phyloP scores from a whole-genome alignment of 495 filamentous ascomycete species.

The Sordaria brevicollis region DNA sequence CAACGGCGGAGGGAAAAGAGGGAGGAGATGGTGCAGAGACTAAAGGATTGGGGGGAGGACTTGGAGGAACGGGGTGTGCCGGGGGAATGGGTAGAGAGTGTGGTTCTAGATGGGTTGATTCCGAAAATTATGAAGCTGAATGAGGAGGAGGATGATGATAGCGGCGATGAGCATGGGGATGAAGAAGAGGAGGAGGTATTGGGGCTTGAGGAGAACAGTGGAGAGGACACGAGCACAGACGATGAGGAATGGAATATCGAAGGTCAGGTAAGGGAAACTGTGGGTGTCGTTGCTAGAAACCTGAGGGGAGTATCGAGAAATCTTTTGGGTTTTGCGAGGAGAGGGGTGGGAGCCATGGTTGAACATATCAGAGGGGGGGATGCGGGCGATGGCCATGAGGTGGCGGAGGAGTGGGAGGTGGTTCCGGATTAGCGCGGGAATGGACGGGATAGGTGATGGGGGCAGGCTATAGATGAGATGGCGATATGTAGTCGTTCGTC shows the following conservation, averaged over 20 bases:
- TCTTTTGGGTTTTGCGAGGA: background rate
- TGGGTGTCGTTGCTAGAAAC: background rate
- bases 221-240: background rate
- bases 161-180: background rate
- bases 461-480: background rate
- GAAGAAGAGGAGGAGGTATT: constrained; percentile 2
- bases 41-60: constrained; percentile 29
- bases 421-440: background rate
- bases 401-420: background rate
- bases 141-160: background rate
- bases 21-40: constrained; percentile 27
- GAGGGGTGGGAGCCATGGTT: background rate
- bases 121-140: constrained; percentile 1
- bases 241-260: background rate
- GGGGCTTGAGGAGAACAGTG: constrained; percentile 4
- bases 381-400: background rate
- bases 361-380: background rate
- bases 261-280: background rate
- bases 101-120: constrained; percentile 15
- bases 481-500: background rate
- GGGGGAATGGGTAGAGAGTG: constrained; percentile 17
- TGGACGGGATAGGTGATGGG: background rate
- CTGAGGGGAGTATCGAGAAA: background rate
- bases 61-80: constrained; percentile 24
- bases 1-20: constrained; percentile 1